A percentile compares a stretch with the other conserved stretches of the same genome.
Evolutionary conservation across 2,329 filamentous ascomycete species (phyloP).

Genomic region (Nemania bipapillata): DNA sequence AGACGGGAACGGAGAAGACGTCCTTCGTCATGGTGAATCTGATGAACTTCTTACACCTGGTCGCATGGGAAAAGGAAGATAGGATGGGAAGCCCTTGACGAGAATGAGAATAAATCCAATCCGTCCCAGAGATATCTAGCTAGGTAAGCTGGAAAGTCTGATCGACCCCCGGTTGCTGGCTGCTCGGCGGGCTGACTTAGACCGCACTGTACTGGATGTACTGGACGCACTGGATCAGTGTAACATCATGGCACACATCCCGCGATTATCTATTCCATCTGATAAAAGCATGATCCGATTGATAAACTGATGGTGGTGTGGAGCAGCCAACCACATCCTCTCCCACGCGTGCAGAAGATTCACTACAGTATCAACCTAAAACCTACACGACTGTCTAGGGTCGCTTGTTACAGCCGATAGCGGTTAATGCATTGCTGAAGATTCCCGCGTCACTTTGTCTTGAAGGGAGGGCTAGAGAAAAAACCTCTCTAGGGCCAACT

Average conservation of each 20-base stretch:
- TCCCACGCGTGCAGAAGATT: not conserved
- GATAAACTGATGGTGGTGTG: slow-evolving; percentile 31
- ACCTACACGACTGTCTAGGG: not conserved
- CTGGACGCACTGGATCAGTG: not conserved
- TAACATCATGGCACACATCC: slow-evolving; percentile 5
- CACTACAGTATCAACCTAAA: not conserved
- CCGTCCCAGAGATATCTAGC: not conserved
- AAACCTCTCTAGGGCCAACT: not conserved
- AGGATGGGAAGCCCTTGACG: not conserved
- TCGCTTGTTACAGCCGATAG: slow-evolving; percentile 24
- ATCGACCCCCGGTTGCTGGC: not conserved
- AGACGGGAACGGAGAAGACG: slow-evolving; percentile 61
- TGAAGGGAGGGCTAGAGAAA: slow-evolving; percentile 6
- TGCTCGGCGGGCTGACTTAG: not conserved
- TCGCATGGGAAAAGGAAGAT: not conserved
- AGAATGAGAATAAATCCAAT: not conserved
- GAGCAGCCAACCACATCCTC: slow-evolving; percentile 17
- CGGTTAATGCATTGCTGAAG: slow-evolving; percentile 12
- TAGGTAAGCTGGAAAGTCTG: not conserved
- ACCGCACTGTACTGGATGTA: not conserved
- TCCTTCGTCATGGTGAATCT: slow-evolving; percentile 43
- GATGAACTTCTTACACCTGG: slow-evolving; percentile 8
- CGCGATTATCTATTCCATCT: slow-evolving; percentile 41
- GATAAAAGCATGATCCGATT: slow-evolving; percentile 35
- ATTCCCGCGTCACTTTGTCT: slow-evolving; percentile 6